Evolutionary conservation across 345 rosid genomes (phyloP), one percentile per base, ranked within the genome.

Genomic region (Turritis glabra): DNA sequence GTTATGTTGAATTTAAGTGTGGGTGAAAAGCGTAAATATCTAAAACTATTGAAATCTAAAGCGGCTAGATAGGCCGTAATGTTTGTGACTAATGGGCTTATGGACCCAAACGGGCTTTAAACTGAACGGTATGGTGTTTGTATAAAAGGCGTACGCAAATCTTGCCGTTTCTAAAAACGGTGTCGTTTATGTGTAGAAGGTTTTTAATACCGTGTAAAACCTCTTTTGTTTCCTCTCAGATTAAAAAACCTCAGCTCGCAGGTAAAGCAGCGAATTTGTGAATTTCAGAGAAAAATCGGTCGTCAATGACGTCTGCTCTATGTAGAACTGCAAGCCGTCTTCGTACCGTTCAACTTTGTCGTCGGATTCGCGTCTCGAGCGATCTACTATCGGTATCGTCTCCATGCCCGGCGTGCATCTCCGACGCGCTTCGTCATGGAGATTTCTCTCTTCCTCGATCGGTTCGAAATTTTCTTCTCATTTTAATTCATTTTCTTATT

Each of bases 271-370:
- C 33, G 25, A 23, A 55, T 26, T 27, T 18, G 44, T 27, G 19
- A 14, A 64, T 27, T 32, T 9, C 2, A n/a, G 9, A 66, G 47
- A 50, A 66, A 46, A 57, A 22, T 56, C 54, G 18, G 71, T 77
- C 60, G 38, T 79, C 79, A 47, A 86, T 90, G 97, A 90, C 98
- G 46, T 64, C 78, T 74, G 80, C 80, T 50, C 18, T 93, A 1
- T 57, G 71, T 4, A 83, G 88, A 71, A 85, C 64, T 5, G 84
- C 81, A 8, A 80, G 69, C 18, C 75, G 47, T 40, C 76, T 89
- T 15, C 85, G 83, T 40, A 50, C 70, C 51, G 19, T 75, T 32
- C 81, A 69, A 18, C 56, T 72, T 5, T 74, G 8, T 37, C 52
- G 71, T 32, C 73, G 38, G 50, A 46, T 74, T 15, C 78, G 55